phyloP scores from a whole-genome alignment of 108 stramenopile species.

The Parmales sp. region DNA sequence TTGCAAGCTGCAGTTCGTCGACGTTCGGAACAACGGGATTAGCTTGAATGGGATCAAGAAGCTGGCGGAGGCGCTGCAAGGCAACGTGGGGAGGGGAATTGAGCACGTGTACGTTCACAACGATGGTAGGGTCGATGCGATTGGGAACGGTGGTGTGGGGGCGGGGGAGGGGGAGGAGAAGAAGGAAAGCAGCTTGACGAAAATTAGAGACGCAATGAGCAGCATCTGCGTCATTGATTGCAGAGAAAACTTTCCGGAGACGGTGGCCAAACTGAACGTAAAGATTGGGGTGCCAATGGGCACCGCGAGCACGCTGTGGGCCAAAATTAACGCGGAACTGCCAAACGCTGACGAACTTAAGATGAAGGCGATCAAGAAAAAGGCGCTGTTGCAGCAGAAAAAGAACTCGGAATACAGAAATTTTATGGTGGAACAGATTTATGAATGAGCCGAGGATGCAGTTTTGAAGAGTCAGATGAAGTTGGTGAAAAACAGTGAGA shows the following conservation, averaged over 20 bases:
- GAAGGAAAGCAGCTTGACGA: neutral
- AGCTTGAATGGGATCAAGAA: neutral
- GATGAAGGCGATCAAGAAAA: neutral
- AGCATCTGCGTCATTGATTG: conserved; percentile 5
- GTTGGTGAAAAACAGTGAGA: too few relatives aligned
- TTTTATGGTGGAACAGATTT: neutral
- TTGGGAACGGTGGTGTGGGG: neutral
- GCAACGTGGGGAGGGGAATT: conserved; percentile 1
- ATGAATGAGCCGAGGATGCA: neutral
- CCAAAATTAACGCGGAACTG: neutral
- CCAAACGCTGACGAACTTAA: neutral
- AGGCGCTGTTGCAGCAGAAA: neutral
- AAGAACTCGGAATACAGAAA: neutral
- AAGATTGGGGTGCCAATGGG: neutral
- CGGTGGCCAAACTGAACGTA: too few relatives aligned
- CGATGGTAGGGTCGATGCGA: conserved; percentile 3
- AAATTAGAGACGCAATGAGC: conserved; percentile 9
- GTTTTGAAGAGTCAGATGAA: too few relatives aligned
- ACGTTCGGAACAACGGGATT: neutral
- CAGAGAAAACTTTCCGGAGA: neutral
- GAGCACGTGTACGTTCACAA: conserved; percentile 13
- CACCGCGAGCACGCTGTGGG: neutral
- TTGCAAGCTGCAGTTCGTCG: neutral
- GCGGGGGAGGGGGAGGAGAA: neutral
- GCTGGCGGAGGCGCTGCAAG: conserved; percentile 2